phyloP scores from a whole-genome alignment of 108 stramenopile species.

The Cylindrotheca fusiformis region DNA sequence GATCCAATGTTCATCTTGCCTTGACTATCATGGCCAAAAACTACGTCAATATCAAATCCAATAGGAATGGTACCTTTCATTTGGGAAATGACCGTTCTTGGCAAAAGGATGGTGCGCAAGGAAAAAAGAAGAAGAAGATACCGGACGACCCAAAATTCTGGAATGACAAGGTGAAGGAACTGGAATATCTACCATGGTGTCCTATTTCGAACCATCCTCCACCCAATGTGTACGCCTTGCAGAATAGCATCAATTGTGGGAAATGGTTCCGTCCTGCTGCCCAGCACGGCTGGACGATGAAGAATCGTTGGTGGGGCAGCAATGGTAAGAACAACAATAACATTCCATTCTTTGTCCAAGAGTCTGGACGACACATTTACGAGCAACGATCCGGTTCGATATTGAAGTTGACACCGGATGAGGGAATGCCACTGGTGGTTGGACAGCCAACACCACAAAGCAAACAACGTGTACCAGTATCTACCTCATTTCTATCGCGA shows the following conservation, averaged over 20 bases:
- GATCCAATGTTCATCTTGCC: slow-evolving; percentile 6
- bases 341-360: neutral
- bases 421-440: neutral
- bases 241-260: slow-evolving; percentile 19
- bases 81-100: slow-evolving; percentile 6
- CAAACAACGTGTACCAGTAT: neutral
- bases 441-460: neutral
- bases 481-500: too few relatives aligned
- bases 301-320: neutral
- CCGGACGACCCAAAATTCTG: neutral
- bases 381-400: neutral
- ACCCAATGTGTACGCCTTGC: neutral
- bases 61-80: slow-evolving; percentile 16
- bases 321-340: neutral
- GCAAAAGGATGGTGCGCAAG: neutral
- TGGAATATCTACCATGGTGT: neutral
- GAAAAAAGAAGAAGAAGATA: too few relatives aligned
- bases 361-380: neutral
- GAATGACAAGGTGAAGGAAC: neutral
- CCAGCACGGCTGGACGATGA: too few relatives aligned
- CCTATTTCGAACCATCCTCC: neutral
- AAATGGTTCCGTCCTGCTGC: slow-evolving; percentile 11
- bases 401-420: too few relatives aligned
- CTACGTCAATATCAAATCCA: slow-evolving; percentile 11
- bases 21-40: slow-evolving; percentile 16